Conservation (phyloP, 176 grass and related monocot genomes). For the Musa itinerans region DNA sequence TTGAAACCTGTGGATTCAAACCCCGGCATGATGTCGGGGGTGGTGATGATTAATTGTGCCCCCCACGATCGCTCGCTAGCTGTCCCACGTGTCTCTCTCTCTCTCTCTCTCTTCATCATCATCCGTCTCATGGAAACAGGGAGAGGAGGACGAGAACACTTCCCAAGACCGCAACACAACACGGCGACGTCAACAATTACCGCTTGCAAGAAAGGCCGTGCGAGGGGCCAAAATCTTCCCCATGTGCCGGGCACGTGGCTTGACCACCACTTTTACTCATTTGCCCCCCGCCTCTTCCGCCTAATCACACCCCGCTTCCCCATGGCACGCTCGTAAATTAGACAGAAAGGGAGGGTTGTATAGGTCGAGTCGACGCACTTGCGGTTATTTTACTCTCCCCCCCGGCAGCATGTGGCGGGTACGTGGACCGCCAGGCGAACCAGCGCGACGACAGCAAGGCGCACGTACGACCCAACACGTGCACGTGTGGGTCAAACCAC, state of each 20-base stretch:
- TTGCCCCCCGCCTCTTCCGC: not conserved
- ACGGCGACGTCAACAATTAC: too few relatives aligned
- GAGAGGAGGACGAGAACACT: not conserved
- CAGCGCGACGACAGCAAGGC: conserved; percentile 12
- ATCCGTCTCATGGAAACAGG: not conserved
- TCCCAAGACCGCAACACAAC: too few relatives aligned
- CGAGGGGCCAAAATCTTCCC: too few relatives aligned
- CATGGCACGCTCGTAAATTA: not conserved
- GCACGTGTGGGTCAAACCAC: not conserved
- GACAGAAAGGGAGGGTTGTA: not conserved
- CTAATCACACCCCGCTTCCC: not conserved
- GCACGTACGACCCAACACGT: not conserved
- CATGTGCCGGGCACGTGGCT: conserved; percentile 5
- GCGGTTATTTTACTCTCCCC: not conserved
- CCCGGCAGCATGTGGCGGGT: not conserved
- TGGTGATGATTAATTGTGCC: conserved; percentile 17
- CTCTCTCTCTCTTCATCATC: not conserved
- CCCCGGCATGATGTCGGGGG: conserved; percentile 6
- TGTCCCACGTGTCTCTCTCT: conserved; percentile 16
- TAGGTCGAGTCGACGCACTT: not conserved
- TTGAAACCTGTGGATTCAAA: conserved; percentile 10
- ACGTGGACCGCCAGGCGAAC: not conserved
- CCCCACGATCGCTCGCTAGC: conserved; percentile 15
- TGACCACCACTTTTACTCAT: not conserved
- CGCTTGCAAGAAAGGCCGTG: too few relatives aligned